A percentile compares a stretch with the other conserved stretches of the same genome.
phyloP scores from a whole-genome alignment of 805 yeast genomes.

The Monosporozyma solicola region DNA sequence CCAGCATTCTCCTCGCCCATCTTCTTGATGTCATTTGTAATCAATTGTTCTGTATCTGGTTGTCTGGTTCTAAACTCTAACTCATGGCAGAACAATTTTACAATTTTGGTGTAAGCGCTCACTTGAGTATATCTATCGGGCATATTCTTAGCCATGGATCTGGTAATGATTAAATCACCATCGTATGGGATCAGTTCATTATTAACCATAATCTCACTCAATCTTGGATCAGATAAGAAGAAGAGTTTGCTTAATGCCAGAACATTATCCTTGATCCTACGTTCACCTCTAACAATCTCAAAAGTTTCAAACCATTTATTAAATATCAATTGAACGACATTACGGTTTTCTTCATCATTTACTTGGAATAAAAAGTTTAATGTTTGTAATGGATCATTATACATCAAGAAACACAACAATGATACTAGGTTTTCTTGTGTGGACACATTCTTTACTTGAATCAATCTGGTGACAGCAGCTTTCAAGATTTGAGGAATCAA shows the following conservation, averaged over 20 bases:
- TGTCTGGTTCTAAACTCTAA: constrained; percentile 53
- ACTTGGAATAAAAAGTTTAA: constrained; percentile 49
- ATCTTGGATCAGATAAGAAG: constrained; percentile 44
- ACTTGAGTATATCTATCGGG: constrained; percentile 56
- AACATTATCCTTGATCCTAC: constrained; percentile 56
- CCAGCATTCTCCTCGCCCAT: not conserved
- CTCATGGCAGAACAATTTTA: constrained; percentile 63
- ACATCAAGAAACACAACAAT: constrained; percentile 66
- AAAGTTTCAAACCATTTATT: constrained; percentile 80
- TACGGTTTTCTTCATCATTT: constrained; percentile 21
- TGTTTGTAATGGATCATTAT: constrained; percentile 52
- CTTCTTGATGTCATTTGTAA: constrained; percentile 26
- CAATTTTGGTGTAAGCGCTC: constrained; percentile 61
- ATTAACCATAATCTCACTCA: constrained; percentile 49
- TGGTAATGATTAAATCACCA: constrained; percentile 62
- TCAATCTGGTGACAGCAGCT: constrained; percentile 63
- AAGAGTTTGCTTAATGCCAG: constrained; percentile 63
- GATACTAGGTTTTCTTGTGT: constrained; percentile 70
- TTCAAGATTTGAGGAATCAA: constrained; percentile 48
- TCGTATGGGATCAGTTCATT: constrained; percentile 66
- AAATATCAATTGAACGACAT: constrained; percentile 49
- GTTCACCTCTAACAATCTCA: constrained; percentile 71
- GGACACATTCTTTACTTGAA: constrained; percentile 56
- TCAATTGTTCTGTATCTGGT: constrained; percentile 26
- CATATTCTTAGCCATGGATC: constrained; percentile 69